Evolutionary conservation across 73 alveolate species (phyloP).

Genomic region (Durusdinium trenchii): DNA sequence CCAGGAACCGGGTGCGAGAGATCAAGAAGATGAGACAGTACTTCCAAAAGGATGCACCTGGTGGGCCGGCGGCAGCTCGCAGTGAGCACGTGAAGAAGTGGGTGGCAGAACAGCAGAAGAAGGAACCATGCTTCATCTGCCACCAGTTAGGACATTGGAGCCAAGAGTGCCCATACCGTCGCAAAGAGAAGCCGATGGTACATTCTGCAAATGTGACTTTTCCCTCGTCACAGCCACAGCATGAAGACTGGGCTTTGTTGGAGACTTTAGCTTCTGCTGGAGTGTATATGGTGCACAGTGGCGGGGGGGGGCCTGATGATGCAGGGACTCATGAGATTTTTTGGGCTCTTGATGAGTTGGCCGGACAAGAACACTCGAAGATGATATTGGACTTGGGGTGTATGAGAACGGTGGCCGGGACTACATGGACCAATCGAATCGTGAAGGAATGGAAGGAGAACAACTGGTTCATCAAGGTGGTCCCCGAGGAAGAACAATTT

Average conservation of each 20-base stretch:
- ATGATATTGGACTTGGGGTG: background rate
- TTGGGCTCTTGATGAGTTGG: background rate
- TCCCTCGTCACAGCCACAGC: no score
- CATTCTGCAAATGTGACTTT: no score
- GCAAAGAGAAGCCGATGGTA: no score
- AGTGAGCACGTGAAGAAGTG: background rate
- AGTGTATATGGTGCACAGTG: background rate
- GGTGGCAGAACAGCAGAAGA: no score
- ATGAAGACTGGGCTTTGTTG: no score
- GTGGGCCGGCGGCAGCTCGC: background rate
- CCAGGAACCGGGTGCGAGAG: background rate
- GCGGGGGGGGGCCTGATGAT: background rate
- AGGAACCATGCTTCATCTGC: no score
- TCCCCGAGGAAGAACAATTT: no score
- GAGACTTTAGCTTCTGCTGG: background rate
- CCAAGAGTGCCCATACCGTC: no score
- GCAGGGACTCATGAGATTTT: background rate
- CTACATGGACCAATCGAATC: background rate
- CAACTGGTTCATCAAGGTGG: no score
- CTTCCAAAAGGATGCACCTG: slow-evolving; percentile 11
- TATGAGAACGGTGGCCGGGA: no score
- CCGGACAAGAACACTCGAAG: no score
- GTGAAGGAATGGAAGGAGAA: background rate
- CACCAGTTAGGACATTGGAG: no score
- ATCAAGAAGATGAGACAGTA: slow-evolving; percentile 9